A percentile compares a stretch with the other conserved stretches of the same genome.
Conservation (phyloP, 805 yeast species). For the Candida cerambycidarum region DNA sequence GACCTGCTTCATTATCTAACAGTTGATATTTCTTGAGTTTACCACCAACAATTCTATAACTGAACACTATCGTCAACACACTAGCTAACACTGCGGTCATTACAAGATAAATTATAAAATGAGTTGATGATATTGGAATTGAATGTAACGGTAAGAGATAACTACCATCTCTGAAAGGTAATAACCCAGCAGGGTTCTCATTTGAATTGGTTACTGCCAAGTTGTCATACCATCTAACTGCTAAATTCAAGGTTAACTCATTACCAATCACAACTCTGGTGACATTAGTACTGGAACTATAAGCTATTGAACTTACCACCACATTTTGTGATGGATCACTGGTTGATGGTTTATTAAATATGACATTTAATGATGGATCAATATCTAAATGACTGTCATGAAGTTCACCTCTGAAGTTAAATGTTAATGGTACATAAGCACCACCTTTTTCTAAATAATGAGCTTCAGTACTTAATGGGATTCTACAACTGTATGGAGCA, state of each 20-base stretch:
- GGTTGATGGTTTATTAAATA: conserved; percentile 41
- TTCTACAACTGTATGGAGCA: conserved; percentile 67
- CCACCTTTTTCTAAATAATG: conserved; percentile 44
- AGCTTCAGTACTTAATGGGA: conserved; percentile 50
- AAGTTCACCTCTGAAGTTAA: conserved; percentile 65
- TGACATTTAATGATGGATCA: conserved; percentile 55
- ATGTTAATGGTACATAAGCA: conserved; percentile 56
- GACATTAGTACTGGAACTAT: conserved; percentile 60
- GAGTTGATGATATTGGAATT: conserved; percentile 27
- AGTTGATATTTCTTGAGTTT: conserved; percentile 20
- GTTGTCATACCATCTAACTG: conserved; percentile 55
- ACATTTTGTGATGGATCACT: conserved; percentile 29
- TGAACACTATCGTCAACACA: conserved; percentile 22
- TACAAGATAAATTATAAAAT: conserved; percentile 22
- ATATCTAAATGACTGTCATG: conserved; percentile 68
- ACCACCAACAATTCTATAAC: conserved; percentile 23
- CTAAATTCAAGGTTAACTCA: conserved; percentile 52
- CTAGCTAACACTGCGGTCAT: conserved; percentile 24
- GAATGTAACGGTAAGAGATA: conserved; percentile 34
- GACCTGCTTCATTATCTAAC: conserved; percentile 24
- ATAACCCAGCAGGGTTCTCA: conserved; percentile 12
- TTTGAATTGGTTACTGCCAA: conserved; percentile 10
- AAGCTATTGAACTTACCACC: conserved; percentile 56
- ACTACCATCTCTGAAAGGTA: conserved; percentile 42
- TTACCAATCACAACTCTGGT: conserved; percentile 69